Percentiles rank a stretch among this genome's conserved stretches.
These are phyloP conservation scores for Kwoniella dejecticola DNA, from an alignment of 768 basidiomycete species.

Conservation along the genomic window DNA sequence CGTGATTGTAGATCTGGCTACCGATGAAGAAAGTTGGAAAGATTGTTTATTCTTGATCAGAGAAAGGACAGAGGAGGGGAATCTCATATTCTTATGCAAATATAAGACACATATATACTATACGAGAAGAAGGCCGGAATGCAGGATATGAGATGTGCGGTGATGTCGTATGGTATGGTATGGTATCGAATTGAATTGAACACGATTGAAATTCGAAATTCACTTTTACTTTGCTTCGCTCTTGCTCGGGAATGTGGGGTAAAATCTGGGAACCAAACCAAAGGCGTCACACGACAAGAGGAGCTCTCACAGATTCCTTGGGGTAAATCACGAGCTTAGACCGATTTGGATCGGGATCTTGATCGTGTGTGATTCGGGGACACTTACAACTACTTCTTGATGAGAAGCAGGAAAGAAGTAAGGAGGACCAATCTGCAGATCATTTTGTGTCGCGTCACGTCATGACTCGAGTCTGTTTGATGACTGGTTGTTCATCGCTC, in stretches of 20 bases:
- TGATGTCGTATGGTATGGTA: background rate
- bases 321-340: background rate
- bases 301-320: background rate
- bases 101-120: background rate
- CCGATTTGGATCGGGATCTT: background rate
- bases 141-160: background rate
- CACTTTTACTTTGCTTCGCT: background rate
- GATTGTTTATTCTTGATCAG: too few relatives aligned
- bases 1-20: background rate
- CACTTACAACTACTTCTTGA: background rate
- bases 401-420: background rate
- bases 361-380: too few relatives aligned
- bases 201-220: conserved; percentile 1
- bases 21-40: too few relatives aligned
- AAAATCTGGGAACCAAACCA: background rate
- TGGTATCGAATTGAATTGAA: background rate
- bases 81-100: conserved; percentile 1
- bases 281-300: conserved; percentile 5
- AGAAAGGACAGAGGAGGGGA: too few relatives aligned
- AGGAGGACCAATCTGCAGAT: background rate
- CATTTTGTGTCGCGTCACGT: too few relatives aligned
- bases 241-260: background rate
- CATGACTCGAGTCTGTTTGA: too few relatives aligned
- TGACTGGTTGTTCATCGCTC: too few relatives aligned
- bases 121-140: background rate